phyloP scores from a whole-genome alignment of 345 rosid genomes.

The Cardamine resedifolia region DNA sequence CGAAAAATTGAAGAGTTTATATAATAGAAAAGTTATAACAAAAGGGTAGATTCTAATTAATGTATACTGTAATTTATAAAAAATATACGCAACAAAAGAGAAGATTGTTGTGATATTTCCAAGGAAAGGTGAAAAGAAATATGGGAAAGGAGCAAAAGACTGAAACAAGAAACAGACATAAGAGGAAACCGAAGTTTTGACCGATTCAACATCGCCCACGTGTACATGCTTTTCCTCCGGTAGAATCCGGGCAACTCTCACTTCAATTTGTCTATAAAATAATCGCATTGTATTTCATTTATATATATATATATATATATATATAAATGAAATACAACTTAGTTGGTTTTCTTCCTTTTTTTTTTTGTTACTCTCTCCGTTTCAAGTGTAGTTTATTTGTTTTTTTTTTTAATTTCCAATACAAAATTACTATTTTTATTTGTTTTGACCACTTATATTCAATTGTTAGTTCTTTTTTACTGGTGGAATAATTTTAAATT shows the following conservation, averaged over 20 bases:
- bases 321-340: neutral
- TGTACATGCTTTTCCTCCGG: constrained; percentile 9
- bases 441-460: too few species aligned
- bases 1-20: neutral
- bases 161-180: neutral
- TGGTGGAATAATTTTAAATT: too few species aligned
- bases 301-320: too few species aligned
- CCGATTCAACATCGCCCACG: neutral
- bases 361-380: too few species aligned
- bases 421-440: too few species aligned
- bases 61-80: neutral
- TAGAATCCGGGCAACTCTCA: neutral
- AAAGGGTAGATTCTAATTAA: neutral
- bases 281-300: neutral
- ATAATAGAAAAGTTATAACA: neutral
- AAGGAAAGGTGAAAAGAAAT: neutral
- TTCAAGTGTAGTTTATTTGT: too few species aligned
- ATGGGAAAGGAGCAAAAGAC: constrained; percentile 6
- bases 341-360: neutral
- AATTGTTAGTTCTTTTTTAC: too few species aligned
- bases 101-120: neutral
- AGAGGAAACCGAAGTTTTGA: constrained; percentile 13
- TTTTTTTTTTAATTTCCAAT: too few species aligned
- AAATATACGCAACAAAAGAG: neutral
- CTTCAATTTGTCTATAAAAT: neutral